Conservation (phyloP, 345 rosid genomes). For the Camelina hispida region DNA sequence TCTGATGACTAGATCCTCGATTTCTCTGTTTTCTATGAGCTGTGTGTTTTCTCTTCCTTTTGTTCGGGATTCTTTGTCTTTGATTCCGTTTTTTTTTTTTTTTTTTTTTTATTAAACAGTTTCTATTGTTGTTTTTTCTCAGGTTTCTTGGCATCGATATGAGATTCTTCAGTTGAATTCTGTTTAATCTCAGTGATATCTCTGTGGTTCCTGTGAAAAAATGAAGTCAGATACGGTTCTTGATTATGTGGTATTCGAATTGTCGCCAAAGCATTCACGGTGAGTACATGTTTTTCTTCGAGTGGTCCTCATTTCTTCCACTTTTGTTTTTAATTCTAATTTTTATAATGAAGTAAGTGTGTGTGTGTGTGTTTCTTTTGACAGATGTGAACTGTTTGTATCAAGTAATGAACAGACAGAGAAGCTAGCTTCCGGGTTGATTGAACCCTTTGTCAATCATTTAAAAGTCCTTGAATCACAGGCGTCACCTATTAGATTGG, state of each 20-base stretch:
- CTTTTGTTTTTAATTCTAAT: neutral
- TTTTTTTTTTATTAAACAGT: neutral
- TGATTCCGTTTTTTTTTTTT: neutral
- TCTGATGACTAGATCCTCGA: slow-evolving; percentile 25
- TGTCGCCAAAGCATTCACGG: slow-evolving; percentile 81
- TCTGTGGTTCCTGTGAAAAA: slow-evolving; percentile 12
- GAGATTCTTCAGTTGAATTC: slow-evolving; percentile 15
- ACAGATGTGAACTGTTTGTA: slow-evolving; percentile 69
- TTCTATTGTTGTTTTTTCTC: slow-evolving; percentile 14
- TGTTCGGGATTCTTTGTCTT: neutral
- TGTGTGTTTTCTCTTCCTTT: neutral
- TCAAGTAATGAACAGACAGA: slow-evolving; percentile 73
- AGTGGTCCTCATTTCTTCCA: neutral
- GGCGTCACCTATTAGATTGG: slow-evolving; percentile 67
- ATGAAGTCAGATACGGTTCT: slow-evolving; percentile 72
- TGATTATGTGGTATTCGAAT: slow-evolving; percentile 79
- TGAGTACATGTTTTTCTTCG: slow-evolving; percentile 38
- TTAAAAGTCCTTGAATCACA: slow-evolving; percentile 75
- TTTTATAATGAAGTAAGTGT: neutral
- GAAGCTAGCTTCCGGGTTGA: slow-evolving; percentile 85
- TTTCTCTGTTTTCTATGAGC: neutral
- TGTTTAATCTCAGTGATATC: neutral
- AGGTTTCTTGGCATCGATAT: slow-evolving; percentile 17
- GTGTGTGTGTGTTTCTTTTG: neutral
- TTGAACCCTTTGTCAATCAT: slow-evolving; percentile 80